A percentile compares a stretch with the other conserved stretches of the same genome.
These are phyloP conservation scores for Debaryomyces singareniensis DNA, from an alignment of 1,139 yeast genomes.

Conservation along the genomic window DNA sequence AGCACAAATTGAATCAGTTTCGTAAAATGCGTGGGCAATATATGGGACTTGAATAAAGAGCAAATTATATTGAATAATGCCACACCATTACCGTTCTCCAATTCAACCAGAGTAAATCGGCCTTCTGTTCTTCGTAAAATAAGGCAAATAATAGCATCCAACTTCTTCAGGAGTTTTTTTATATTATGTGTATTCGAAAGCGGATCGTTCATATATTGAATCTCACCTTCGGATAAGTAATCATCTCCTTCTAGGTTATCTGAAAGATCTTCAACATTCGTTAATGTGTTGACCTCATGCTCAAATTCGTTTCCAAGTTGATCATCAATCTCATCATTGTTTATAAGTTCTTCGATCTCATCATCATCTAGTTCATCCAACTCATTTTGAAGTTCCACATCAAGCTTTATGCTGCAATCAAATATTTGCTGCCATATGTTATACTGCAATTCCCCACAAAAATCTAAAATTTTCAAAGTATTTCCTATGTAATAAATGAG, in stretches of 20 bases:
- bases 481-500: constrained; percentile 63
- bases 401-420: constrained; percentile 78
- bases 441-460: constrained; percentile 69
- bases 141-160: constrained; percentile 59
- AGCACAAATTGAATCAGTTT: constrained; percentile 81
- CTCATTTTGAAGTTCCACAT: constrained; percentile 90
- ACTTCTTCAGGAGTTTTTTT: constrained; percentile 53
- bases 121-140: constrained; percentile 46
- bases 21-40: constrained; percentile 89
- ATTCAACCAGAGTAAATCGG: constrained; percentile 45
- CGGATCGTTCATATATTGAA: constrained; percentile 32
- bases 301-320: constrained; percentile 22
- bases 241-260: constrained; percentile 13
- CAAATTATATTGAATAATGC: constrained; percentile 68
- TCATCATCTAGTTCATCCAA: constrained; percentile 78
- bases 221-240: constrained; percentile 29
- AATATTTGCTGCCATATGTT: constrained; percentile 75
- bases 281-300: constrained; percentile 11
- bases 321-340: constrained; percentile 41
- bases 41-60: constrained; percentile 71
- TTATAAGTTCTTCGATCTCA: constrained; percentile 59
- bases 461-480: constrained; percentile 50
- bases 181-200: constrained; percentile 47
- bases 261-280: constrained; percentile 9
- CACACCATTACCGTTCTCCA: constrained; percentile 62